Evolutionary conservation across 768 basidiomycete species (phyloP), one percentile per base, ranked within the genome.

Genomic region (Pulveroboletus sp.): DNA sequence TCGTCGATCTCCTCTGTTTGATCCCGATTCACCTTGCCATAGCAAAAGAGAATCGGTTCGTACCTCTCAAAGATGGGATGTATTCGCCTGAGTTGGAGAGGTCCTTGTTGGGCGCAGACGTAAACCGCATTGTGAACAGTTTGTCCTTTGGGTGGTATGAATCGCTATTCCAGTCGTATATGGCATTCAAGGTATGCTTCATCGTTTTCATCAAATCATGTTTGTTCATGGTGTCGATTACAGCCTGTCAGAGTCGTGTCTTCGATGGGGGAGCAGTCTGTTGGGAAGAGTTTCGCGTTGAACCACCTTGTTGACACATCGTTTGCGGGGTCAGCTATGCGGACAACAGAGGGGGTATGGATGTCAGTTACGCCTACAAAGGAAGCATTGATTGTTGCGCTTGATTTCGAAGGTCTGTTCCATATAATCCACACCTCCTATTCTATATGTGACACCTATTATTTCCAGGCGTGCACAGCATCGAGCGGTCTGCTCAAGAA

Each of bases 141-240:
- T 59, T 84, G 6, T 75, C 79, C 1, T 74, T 84, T 45, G 81
- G 81, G 1, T 84, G 82, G 83, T 83, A 83, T 24, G 83, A 84
- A 52, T 78, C 77, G 3, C 67, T 84, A 14, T 80, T 84, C 51
- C 76, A 76, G 53, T 82, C 81, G 0, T 84, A 84, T 46, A 75
- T 79, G 76, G 76, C 78, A 1, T 68, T 68, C 17, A 84, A 78
- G 73, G 81, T 75, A 36, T 8, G 63, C 41, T 13, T 27, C 0
- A 3, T 24, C 3, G 1, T 1, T 1, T n/a, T 2, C 1, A 24
- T 2, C 2, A 0, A 4, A 8, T 2, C 1, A 9, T 2, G 2
- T 3, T 23, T 27, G 21, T 35, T 62, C 14, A 50, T 19, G 6
- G 1, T 14, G 0, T 2, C 16, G 11, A 31, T 34, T 10, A 44